phyloP scores from a whole-genome alignment of 441 rosid species.

The Rhodomyrtus psidioides region DNA sequence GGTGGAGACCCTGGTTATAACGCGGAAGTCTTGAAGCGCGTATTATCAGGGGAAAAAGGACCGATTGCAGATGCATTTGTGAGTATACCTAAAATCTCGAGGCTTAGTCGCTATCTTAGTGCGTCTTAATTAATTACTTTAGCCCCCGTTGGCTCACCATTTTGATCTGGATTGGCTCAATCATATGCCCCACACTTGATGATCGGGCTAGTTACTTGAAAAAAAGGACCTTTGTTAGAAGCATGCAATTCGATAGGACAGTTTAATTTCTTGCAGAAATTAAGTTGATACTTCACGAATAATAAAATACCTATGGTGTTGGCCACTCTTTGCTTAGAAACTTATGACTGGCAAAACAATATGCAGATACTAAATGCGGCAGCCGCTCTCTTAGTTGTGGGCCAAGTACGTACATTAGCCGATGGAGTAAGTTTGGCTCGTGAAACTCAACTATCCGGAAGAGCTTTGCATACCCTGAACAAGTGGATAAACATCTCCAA shows the following conservation, averaged over 20 bases:
- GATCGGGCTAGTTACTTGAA: background rate
- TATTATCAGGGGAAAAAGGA: slow-evolving; percentile 74
- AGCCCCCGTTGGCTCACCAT: background rate
- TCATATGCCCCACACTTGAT: background rate
- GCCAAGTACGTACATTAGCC: slow-evolving; percentile 40
- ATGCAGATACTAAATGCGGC: slow-evolving; percentile 86
- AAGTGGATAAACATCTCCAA: slow-evolving; percentile 57
- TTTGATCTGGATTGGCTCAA: background rate
- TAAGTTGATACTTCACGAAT: background rate
- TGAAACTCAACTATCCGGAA: slow-evolving; percentile 67
- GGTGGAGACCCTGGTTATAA: slow-evolving; percentile 86
- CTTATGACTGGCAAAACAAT: background rate
- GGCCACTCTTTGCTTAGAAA: background rate
- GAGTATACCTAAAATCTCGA: slow-evolving; percentile 9
- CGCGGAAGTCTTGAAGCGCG: slow-evolving; percentile 50
- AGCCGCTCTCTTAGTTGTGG: slow-evolving; percentile 74
- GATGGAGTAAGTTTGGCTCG: slow-evolving; percentile 76
- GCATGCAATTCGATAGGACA: background rate
- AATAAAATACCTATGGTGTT: background rate
- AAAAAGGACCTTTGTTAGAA: background rate
- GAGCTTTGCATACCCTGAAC: slow-evolving; percentile 59
- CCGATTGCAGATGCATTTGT: slow-evolving; percentile 82
- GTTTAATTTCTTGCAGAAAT: background rate
- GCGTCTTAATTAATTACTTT: background rate
- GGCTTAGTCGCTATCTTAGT: background rate